Evolutionary conservation across 179 eudicot genomes (phyloP), one percentile per base, ranked within the genome.

Genomic region (Silene vulgaris): DNA sequence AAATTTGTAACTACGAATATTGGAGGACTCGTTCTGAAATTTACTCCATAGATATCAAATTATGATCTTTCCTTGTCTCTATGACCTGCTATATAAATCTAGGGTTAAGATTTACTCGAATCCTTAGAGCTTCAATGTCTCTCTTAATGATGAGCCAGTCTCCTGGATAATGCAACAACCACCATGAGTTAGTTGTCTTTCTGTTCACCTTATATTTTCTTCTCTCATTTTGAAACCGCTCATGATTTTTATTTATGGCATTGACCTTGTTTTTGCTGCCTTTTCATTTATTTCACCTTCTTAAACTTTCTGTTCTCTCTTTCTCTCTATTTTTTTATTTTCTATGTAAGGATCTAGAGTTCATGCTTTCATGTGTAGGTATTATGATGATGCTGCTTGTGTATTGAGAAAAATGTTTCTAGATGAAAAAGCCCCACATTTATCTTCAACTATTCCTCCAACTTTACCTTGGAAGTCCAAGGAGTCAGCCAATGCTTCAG

Each of bases 371-470:
- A 65, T 72, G 66, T 84, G 74, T 85, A 96, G 98, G 87, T 96
- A 96, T 82, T 96, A 96, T 80, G 99, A 96, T 78, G 99, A 96
- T 84, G 98, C 98, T 76, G 96, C 99, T 61, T 96, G 99, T 82
- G 93, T 93, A 20, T 82, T 96, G 84, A 84, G 99, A 83, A 96
- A 96, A 87, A 86, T 91, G 90, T 87, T 91, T 85, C 81, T 96
- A 79, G 99, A 96, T 81, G 96, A 91, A 66, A 96, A 96, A 84
- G 99, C 99, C 71, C 99, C 99, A 43, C 99, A 96, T 85, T 94
- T 93, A 35, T 90, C 99, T 66, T 89, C 98, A 78, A 93, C 92
- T 21, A 90, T 96, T 74, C 99, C 99, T 77, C 99, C 99, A 70
- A 81, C 77, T 77, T 83, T 96, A 77, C 98, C 99, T 56, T 93